Evolutionary conservation across 164 flowering plant species (phyloP).

Genomic region (Vitis riparia): DNA sequence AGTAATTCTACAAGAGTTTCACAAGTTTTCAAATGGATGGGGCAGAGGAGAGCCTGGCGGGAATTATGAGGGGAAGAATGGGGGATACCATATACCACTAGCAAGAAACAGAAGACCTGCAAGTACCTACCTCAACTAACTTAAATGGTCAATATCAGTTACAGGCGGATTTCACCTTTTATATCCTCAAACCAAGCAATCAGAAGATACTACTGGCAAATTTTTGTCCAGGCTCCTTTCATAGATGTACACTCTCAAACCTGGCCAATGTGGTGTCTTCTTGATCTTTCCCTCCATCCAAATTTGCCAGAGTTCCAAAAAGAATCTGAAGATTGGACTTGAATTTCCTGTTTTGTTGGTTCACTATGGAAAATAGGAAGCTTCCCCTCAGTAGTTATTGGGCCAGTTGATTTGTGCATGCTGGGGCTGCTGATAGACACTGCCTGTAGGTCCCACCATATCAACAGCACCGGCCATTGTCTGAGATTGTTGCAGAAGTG

Average conservation of each 20-base stretch:
- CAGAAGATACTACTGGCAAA: conserved; percentile 22
- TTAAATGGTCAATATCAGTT: conserved; percentile 38
- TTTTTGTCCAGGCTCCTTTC: conserved; percentile 19
- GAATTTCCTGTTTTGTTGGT: conserved; percentile 10
- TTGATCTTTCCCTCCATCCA: conserved; percentile 10
- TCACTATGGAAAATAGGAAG: conserved; percentile 8
- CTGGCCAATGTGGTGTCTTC: conserved; percentile 21
- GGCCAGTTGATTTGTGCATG: conserved; percentile 86
- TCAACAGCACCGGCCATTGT: conserved; percentile 72
- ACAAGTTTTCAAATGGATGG: not conserved
- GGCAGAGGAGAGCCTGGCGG: not conserved
- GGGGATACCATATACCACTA: conserved; percentile 26
- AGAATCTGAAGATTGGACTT: conserved; percentile 17
- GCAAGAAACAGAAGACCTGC: conserved; percentile 32
- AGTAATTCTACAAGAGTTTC: conserved; percentile 14
- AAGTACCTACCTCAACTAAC: conserved; percentile 33
- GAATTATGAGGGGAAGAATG: conserved; percentile 9
- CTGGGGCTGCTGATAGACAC: conserved; percentile 82
- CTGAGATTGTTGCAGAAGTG: conserved; percentile 80
- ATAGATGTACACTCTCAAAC: conserved; percentile 36
- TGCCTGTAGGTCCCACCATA: conserved; percentile 68
- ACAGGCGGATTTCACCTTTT: conserved; percentile 31
- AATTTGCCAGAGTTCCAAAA: conserved; percentile 18
- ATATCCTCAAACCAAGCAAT: conserved; percentile 30
- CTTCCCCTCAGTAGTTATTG: conserved; percentile 53